Conservation (phyloP, 129 eudicot genomes). For the Ambrosia trifida region DNA sequence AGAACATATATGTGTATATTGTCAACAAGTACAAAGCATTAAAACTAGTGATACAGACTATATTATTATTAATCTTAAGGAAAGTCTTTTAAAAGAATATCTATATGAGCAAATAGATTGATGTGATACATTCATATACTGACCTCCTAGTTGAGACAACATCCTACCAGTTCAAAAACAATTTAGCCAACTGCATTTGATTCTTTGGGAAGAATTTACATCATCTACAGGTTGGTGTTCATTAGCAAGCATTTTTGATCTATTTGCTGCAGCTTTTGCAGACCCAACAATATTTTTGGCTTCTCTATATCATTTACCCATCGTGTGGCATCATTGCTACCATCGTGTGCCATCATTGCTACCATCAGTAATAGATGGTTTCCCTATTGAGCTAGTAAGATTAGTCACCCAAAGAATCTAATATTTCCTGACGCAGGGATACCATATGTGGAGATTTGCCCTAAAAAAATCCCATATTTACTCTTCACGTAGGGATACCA, state of each 20-base stretch:
- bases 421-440: neutral
- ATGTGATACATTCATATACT: neutral
- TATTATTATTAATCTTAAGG: neutral
- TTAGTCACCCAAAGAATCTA: neutral
- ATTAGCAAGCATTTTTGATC: neutral
- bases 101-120: neutral
- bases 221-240: neutral
- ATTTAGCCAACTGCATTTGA: neutral
- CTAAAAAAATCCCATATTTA: neutral
- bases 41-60: neutral
- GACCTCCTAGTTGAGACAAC: neutral
- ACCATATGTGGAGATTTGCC: neutral
- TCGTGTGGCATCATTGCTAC: no score
- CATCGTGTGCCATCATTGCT: neutral
- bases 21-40: conserved; percentile 6
- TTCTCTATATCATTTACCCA: neutral
- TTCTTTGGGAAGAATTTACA: neutral
- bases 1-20: neutral
- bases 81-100: neutral
- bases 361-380: neutral
- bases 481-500: neutral
- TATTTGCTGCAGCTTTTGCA: neutral
- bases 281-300: neutral
- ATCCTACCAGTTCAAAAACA: neutral
- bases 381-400: neutral